A percentile compares a stretch with the other conserved stretches of the same genome.
These are phyloP conservation scores for Oryza nivara DNA, from an alignment of 176 grass and related monocot species.

Conservation along the genomic window DNA sequence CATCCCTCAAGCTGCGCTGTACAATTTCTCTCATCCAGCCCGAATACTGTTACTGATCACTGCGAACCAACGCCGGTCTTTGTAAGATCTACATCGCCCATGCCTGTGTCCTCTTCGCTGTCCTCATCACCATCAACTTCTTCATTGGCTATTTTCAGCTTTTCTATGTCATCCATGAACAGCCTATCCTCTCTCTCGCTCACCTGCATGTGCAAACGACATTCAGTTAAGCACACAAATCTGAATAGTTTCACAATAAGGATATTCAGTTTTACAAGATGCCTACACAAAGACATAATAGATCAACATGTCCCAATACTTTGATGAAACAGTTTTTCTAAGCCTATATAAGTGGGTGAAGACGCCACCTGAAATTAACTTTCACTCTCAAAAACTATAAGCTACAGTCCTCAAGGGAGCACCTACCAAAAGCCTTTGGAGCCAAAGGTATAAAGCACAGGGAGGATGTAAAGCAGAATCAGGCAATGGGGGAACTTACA, in stretches of 20 bases:
- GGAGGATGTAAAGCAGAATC: too few species aligned
- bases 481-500: conserved; percentile 41
- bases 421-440: too few species aligned
- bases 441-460: too few species aligned
- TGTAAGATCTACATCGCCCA: conserved; percentile 58
- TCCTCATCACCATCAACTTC: conserved; percentile 72
- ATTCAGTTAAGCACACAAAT: not conserved
- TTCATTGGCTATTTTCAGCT: conserved; percentile 45
- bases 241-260: too few species aligned
- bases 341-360: too few species aligned
- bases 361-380: too few species aligned
- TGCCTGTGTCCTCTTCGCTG: conserved; percentile 66
- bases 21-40: conserved; percentile 31
- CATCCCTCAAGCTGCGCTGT: conserved; percentile 16
- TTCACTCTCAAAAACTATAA: too few species aligned
- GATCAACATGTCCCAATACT: not conserved
- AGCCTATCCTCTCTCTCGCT: conserved; percentile 70
- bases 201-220: conserved; percentile 49
- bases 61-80: conserved; percentile 37
- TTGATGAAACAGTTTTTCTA: not conserved
- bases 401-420: too few species aligned
- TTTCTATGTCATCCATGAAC: conserved; percentile 55
- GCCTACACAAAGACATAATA: not conserved
- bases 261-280: not conserved
- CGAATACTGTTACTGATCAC: not conserved